Conservation (phyloP, 202 grass and related monocot genomes). For the Zizania palustris region DNA sequence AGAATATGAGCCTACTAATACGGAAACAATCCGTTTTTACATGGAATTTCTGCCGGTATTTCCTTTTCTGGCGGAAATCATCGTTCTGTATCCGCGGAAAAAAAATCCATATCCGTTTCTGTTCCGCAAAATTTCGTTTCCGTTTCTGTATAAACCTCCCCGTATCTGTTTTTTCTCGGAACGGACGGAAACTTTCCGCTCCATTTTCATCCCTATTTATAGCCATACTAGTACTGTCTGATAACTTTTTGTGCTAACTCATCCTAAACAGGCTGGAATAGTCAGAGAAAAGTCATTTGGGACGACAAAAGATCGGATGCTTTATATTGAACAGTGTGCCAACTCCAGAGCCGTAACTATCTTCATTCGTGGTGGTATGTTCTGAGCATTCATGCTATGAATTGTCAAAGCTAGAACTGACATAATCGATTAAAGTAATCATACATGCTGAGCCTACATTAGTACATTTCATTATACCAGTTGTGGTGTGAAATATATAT, state of each 20-base stretch:
- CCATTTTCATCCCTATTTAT: too few relatives aligned
- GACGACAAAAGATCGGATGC: constrained; percentile 81
- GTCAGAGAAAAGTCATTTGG: constrained; percentile 80
- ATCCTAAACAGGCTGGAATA: constrained; percentile 69
- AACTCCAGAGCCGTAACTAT: constrained; percentile 85
- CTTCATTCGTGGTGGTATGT: constrained; percentile 79
- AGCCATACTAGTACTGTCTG: neutral
- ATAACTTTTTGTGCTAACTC: constrained; percentile 12
- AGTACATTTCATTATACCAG: neutral
- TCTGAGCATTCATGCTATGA: neutral
- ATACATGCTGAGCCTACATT: neutral
- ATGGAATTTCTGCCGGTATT: too few relatives aligned
- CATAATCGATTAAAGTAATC: neutral
- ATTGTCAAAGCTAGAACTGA: neutral
- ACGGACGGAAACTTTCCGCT: too few relatives aligned
- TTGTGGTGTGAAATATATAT: neutral
- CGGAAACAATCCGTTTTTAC: too few relatives aligned
- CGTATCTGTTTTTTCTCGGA: too few relatives aligned
- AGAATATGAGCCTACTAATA: too few relatives aligned
- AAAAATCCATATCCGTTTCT: too few relatives aligned
- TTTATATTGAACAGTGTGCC: constrained; percentile 84
- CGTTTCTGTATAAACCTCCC: too few relatives aligned
- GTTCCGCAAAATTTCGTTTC: too few relatives aligned
- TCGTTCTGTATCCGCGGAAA: too few relatives aligned
- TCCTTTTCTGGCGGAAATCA: too few relatives aligned